These are phyloP conservation scores for Diplodia intermedia DNA, from an alignment of 2,329 filamentous ascomycete species.

Conservation along the genomic window DNA sequence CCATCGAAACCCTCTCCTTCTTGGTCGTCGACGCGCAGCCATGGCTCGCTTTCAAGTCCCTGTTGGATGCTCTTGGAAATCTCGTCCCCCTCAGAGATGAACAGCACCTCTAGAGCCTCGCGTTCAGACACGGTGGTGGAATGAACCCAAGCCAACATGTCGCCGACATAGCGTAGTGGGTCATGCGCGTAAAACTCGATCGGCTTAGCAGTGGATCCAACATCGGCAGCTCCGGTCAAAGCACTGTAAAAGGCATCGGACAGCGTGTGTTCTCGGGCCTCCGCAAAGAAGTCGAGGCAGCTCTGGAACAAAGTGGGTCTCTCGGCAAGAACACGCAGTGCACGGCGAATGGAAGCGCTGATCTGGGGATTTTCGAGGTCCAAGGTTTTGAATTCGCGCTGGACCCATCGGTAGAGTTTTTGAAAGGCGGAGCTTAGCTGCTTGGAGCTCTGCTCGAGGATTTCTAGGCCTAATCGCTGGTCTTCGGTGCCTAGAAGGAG, in stretches of 20 bases:
- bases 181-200: conserved; percentile 96
- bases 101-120: conserved; percentile 89
- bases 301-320: conserved; percentile 89
- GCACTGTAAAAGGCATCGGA: conserved; percentile 90
- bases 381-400: conserved; percentile 88
- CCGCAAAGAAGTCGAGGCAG: conserved; percentile 91
- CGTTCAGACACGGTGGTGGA: conserved; percentile 92
- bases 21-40: conserved; percentile 63
- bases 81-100: conserved; percentile 88
- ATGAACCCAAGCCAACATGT: conserved; percentile 98
- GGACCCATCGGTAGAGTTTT: conserved; percentile 94
- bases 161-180: conserved; percentile 86
- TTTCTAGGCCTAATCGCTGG: conserved; percentile 83
- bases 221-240: conserved; percentile 74
- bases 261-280: conserved; percentile 83
- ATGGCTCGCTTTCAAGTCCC: conserved; percentile 82
- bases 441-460: conserved; percentile 90
- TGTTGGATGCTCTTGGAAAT: conserved; percentile 82
- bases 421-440: conserved; percentile 89
- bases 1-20: conserved; percentile 73
- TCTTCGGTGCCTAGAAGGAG: conserved; percentile 88
- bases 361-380: conserved; percentile 96
- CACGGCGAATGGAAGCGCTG: conserved; percentile 80
- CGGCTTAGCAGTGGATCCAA: conserved; percentile 69
- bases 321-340: conserved; percentile 86